A percentile compares a stretch with the other conserved stretches of the same genome.
Conservation (phyloP, 169 alveolate species). For the Plasmodium berghei region DNA sequence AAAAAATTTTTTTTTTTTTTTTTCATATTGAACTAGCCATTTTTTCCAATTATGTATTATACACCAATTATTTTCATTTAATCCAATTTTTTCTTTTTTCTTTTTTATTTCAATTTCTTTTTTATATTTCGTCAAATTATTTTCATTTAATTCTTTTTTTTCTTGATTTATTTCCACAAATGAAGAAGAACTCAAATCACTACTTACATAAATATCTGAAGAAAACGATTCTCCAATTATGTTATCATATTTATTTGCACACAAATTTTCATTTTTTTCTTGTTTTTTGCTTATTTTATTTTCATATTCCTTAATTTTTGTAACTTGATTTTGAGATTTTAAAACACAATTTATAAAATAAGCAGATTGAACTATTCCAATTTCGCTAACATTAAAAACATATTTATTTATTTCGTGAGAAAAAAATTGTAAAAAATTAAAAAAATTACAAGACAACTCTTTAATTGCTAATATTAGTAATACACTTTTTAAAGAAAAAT, state of each 20-base stretch:
- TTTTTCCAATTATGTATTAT: slow-evolving; percentile 39
- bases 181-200: background rate
- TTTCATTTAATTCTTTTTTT: slow-evolving; percentile 16
- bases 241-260: background rate
- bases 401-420: slow-evolving; percentile 27
- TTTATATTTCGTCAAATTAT: slow-evolving; percentile 7
- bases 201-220: background rate
- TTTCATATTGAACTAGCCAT: slow-evolving; percentile 22
- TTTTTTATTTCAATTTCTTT: background rate
- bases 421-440: slow-evolving; percentile 11
- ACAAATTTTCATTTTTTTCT: background rate
- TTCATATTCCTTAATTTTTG: background rate
- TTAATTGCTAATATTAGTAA: slow-evolving; percentile 33
- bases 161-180: background rate
- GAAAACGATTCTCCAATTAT: background rate
- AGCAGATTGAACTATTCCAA: slow-evolving; percentile 59
- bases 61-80: slow-evolving; percentile 67
- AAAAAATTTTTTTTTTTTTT: slow-evolving; percentile 21
- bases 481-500: slow-evolving; percentile 39
- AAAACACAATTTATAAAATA: slow-evolving; percentile 39
- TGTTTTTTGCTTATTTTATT: background rate
- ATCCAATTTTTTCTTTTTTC: background rate
- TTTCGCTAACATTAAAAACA: background rate
- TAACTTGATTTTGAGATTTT: slow-evolving; percentile 19
- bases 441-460: slow-evolving; percentile 41